Conservation (phyloP, 2,329 filamentous ascomycete genomes). For the Exophiala spinifera region DNA sequence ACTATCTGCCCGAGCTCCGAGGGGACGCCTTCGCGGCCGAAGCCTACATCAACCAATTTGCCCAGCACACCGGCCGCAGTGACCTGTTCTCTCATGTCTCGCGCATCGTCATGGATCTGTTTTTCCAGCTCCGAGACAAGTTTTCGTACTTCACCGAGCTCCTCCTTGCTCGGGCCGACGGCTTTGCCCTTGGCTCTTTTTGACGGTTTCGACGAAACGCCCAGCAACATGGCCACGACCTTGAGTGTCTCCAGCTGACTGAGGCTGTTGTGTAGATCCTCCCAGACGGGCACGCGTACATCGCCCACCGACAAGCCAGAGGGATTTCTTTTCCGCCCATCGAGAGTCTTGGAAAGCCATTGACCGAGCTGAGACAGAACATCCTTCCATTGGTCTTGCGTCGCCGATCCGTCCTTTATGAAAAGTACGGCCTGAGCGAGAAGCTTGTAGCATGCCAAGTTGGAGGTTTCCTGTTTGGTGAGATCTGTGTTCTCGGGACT, state of each 20-base stretch:
- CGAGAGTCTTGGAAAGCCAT: conserved; percentile 5
- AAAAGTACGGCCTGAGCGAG: conserved; percentile 9
- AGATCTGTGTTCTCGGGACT: conserved; percentile 8
- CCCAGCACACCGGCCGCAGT: conserved; percentile 42
- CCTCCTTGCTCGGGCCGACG: conserved; percentile 2
- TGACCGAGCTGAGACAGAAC: conserved; percentile 6
- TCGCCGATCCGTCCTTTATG: conserved; percentile 1
- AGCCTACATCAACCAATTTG: conserved; percentile 39
- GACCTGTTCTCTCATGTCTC: conserved; percentile 38
- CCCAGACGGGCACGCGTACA: conserved; percentile 37
- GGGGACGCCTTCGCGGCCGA: conserved; percentile 28
- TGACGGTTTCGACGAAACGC: conserved; percentile 12
- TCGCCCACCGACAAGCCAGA: conserved; percentile 8
- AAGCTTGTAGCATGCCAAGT: conserved; percentile 6
- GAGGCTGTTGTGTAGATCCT: conserved; percentile 40
- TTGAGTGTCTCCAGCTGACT: conserved; percentile 42
- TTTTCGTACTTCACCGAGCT: conserved; percentile 6
- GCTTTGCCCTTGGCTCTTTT: conserved; percentile 12
- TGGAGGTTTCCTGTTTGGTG: conserved; percentile 16
- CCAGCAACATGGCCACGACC: conserved; percentile 36
- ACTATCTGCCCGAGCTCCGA: conserved; percentile 28
- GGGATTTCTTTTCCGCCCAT: not conserved
- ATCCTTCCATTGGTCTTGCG: not conserved
- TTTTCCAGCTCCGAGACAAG: conserved; percentile 29
- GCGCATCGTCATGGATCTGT: conserved; percentile 36